phyloP scores from a whole-genome alignment of 208 protist genomes.

The Leishmania aethiopica region DNA sequence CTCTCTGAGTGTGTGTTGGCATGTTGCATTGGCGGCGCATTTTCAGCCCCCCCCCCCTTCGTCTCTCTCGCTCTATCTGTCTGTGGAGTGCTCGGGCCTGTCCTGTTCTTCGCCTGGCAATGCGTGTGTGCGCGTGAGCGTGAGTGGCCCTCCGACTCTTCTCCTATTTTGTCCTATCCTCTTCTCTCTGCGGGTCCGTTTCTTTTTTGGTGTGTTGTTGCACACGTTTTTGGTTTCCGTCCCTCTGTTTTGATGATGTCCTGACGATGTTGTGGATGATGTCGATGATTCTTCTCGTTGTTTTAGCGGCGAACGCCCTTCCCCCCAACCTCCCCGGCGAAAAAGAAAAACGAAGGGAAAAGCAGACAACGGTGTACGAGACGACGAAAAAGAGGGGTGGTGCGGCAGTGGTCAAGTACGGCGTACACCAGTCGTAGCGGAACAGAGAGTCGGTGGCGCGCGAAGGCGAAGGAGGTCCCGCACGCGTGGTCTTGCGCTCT shows the following conservation, averaged over 20 bases:
- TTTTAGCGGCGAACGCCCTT: background rate
- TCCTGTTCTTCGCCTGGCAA: background rate
- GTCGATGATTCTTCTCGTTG: background rate
- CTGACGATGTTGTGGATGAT: background rate
- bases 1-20: background rate
- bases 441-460: background rate
- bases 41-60: background rate
- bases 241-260: background rate
- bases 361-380: background rate
- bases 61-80: background rate
- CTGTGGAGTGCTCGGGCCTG: background rate
- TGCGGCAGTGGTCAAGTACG: too few relatives aligned
- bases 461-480: background rate
- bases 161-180: background rate
- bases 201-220: background rate
- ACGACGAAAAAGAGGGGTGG: background rate
- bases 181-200: background rate
- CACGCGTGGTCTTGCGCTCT: background rate
- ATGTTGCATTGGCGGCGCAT: background rate
- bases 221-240: background rate
- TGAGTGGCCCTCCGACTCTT: background rate
- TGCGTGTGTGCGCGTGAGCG: background rate
- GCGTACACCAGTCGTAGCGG: background rate
- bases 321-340: too few relatives aligned
- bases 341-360: conserved; percentile 10